Percentiles rank a stretch among this genome's conserved stretches.
Conservation (phyloP, 768 basidiomycete genomes). For the Floccularia luteovirens region DNA sequence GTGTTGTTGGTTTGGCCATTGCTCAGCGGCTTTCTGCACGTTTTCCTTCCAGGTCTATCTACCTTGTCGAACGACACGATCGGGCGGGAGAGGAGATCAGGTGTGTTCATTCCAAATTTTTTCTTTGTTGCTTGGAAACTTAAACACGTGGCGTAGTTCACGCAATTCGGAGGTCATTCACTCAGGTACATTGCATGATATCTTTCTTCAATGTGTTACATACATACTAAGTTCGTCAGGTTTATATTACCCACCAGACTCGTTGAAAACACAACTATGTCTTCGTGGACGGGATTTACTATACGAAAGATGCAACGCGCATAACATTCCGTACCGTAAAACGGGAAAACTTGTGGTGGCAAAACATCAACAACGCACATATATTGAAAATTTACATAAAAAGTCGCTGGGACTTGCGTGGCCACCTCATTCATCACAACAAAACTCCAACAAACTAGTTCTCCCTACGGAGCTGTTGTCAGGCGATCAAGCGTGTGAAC, state of each 20-base stretch:
- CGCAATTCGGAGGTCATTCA: constrained; percentile 96
- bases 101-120: constrained; percentile 21
- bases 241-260: constrained; percentile 76
- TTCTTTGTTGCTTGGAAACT: neutral
- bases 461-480: constrained; percentile 64
- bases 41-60: constrained; percentile 65
- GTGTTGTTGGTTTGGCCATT: constrained; percentile 81
- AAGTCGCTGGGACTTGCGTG: constrained; percentile 51
- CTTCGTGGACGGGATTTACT: constrained; percentile 80
- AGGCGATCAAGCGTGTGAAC: constrained; percentile 54
- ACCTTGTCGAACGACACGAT: constrained; percentile 72
- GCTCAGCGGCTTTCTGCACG: constrained; percentile 63
- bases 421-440: constrained; percentile 31
- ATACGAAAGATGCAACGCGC: constrained; percentile 62
- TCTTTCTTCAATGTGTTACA: neutral
- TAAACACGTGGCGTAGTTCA: constrained; percentile 40
- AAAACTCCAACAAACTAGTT: constrained; percentile 20
- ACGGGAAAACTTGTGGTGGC: constrained; percentile 91
- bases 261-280: constrained; percentile 82
- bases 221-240: constrained; percentile 32
- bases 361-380: constrained; percentile 51
- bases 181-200: constrained; percentile 42
- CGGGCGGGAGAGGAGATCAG: constrained; percentile 83
- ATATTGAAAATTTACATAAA: constrained; percentile 61
- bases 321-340: constrained; percentile 61